Evolutionary conservation across 129 eudicot species (phyloP).

Genomic region (Artemisia annua): DNA sequence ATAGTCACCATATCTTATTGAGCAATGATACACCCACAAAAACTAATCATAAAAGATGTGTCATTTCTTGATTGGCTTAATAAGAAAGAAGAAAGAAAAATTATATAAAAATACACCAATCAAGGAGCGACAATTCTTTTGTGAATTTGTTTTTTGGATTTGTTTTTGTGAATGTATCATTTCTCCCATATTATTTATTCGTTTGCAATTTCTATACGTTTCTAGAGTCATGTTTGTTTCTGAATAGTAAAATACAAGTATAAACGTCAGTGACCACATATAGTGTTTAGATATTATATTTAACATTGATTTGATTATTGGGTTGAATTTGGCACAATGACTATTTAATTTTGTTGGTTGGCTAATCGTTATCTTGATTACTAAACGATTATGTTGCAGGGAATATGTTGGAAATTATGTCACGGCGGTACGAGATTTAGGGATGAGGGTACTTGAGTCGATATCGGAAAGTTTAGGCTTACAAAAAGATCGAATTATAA

Average conservation of each 20-base stretch:
- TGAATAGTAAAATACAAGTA: neutral
- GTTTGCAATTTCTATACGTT: neutral
- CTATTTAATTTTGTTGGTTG: neutral
- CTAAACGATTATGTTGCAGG: slow-evolving; percentile 10
- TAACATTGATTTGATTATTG: too few relatives aligned
- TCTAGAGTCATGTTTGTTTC: slow-evolving; percentile 14
- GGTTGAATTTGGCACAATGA: too few relatives aligned
- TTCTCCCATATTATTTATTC: neutral
- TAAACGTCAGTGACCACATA: neutral
- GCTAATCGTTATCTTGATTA: neutral
- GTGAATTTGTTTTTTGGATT: too few relatives aligned
- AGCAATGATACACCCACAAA: too few relatives aligned
- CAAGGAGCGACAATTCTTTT: too few relatives aligned
- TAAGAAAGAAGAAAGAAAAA: too few relatives aligned
- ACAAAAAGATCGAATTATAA: slow-evolving; percentile 45
- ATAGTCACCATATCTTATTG: neutral
- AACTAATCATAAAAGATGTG: too few relatives aligned
- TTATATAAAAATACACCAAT: too few relatives aligned
- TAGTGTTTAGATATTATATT: neutral
- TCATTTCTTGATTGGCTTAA: too few relatives aligned
- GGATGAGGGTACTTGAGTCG: slow-evolving; percentile 55
- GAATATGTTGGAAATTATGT: slow-evolving; percentile 42
- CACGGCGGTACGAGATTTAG: slow-evolving; percentile 55
- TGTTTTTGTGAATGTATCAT: too few relatives aligned
- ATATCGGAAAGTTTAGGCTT: slow-evolving; percentile 77